These are phyloP conservation scores for Globisporangium takayamanum DNA, from an alignment of 352 stramenopile species.

Conservation along the genomic window DNA sequence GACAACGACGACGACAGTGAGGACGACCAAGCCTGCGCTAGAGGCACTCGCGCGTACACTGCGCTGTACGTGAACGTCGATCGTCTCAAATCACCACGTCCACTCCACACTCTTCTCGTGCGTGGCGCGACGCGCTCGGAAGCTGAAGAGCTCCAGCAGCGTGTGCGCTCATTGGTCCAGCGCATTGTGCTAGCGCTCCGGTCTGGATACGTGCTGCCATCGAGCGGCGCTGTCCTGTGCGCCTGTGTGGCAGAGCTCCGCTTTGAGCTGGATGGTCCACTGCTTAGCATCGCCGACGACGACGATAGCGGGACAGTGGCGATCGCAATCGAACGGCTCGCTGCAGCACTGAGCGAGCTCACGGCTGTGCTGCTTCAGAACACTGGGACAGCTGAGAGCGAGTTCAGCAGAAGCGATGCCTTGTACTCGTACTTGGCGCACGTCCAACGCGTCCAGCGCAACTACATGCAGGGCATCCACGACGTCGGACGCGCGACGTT, in stretches of 20 bases:
- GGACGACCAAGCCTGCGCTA: not conserved
- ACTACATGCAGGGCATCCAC: slow-evolving; percentile 6
- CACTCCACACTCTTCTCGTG: slow-evolving; percentile 7
- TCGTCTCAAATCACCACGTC: not conserved
- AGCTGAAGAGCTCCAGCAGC: slow-evolving; percentile 2
- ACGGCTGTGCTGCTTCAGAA: slow-evolving; percentile 8
- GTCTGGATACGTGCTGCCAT: slow-evolving; percentile 7
- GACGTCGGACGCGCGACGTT: slow-evolving; percentile 2
- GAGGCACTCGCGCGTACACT: not conserved
- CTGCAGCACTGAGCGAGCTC: slow-evolving; percentile 7
- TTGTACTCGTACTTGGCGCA: slow-evolving; percentile 1
- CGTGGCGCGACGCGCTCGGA: slow-evolving; percentile 3
- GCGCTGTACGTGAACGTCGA: slow-evolving; percentile 1
- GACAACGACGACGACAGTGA: not conserved
- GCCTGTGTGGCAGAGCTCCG: slow-evolving; percentile 7
- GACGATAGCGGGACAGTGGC: not conserved
- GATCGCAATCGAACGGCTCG: not conserved
- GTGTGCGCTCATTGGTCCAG: not conserved
- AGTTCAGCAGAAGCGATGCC: not conserved
- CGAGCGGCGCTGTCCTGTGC: slow-evolving; percentile 9
- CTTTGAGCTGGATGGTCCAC: not conserved
- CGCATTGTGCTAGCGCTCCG: slow-evolving; percentile 5
- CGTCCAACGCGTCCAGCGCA: slow-evolving; percentile 5
- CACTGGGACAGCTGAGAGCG: not conserved
- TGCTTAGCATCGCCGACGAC: not conserved